Evolutionary conservation across 2,329 filamentous ascomycete species (phyloP), one percentile per base, ranked within the genome.

Genomic region (Diaporthe vexans): DNA sequence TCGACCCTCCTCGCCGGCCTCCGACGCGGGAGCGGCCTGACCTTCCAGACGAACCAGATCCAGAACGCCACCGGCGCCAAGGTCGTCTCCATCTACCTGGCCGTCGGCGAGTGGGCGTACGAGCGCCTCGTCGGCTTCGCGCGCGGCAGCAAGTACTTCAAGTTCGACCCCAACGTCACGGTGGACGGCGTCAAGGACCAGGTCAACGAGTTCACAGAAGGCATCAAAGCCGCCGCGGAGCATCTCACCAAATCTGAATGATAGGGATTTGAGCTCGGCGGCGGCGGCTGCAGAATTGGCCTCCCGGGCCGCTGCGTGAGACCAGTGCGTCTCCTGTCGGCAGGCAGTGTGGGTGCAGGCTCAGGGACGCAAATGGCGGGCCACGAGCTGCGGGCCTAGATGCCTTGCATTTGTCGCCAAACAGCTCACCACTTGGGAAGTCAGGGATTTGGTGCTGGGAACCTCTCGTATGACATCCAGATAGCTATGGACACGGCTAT

Each of bases 151-250:
- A 54, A 46, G 29, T 76, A 72, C 63, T 76, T 76, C 72, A 72
- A 70, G 68, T 76, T 65, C 29, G 74, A 76, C 61, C 74, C 74
- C 43, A 61, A 59, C 21, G 74, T 74, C n/a, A 76, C 74, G 6
- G 74, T 76, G 37, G 68, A 63, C 26, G 74, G 73, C 15, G 74
- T 76, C 46, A 73, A 71, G 35, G 73, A 24, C 40, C 74, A 76
- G 72, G 74, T 76, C 54, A 74, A 71, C 48, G 74, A 73, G 29
- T 76, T 76, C 54, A 71, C 74, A 4, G 61, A 76, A 21, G 74
- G 74, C 19, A 72, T 76, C 54, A 76, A 74, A 43, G 74, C 72
- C 1, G 74, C 69, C 8, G 72, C 74, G n/a, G 72, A 73, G 6
- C 61, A 61, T 15, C 21, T 72, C 24, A 46, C 46, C 1, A 72